These are phyloP conservation scores for Fraxinus greggii DNA, from an alignment of 305 asterid species.

Conservation along the genomic window DNA sequence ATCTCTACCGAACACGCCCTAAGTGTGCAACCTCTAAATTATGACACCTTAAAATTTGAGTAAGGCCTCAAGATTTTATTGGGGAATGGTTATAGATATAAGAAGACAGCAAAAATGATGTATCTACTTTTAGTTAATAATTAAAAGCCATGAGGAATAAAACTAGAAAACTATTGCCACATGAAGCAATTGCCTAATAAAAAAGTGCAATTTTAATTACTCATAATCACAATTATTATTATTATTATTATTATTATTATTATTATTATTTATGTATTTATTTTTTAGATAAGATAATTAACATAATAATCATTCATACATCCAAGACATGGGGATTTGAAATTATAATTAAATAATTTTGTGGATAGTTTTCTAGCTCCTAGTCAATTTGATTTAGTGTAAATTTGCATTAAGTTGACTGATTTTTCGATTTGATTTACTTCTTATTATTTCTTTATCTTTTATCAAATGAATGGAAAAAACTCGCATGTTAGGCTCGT, in stretches of 20 bases:
- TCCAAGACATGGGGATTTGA: too few relatives aligned
- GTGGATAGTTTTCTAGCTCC: not conserved
- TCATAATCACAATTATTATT: not conserved
- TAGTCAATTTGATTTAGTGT: not conserved
- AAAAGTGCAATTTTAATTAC: not conserved
- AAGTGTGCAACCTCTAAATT: not conserved
- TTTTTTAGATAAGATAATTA: too few relatives aligned
- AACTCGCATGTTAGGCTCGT: not conserved
- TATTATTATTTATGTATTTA: too few relatives aligned
- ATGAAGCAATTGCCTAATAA: not conserved
- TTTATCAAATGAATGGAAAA: not conserved
- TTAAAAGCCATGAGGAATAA: not conserved
- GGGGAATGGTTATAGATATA: too few relatives aligned
- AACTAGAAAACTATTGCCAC: not conserved
- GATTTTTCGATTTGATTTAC: too few relatives aligned
- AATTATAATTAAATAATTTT: too few relatives aligned
- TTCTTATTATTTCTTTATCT: not conserved
- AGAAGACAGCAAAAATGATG: not conserved
- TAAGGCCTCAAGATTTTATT: not conserved
- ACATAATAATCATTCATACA: too few relatives aligned
- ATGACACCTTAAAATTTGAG: not conserved
- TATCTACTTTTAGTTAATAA: too few relatives aligned
- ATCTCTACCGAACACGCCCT: too few relatives aligned
- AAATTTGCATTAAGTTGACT: too few relatives aligned
- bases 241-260: too few relatives aligned